These are phyloP conservation scores for Zymoseptoria crescenta DNA, from an alignment of 2,329 filamentous ascomycete genomes.

Conservation along the genomic window DNA sequence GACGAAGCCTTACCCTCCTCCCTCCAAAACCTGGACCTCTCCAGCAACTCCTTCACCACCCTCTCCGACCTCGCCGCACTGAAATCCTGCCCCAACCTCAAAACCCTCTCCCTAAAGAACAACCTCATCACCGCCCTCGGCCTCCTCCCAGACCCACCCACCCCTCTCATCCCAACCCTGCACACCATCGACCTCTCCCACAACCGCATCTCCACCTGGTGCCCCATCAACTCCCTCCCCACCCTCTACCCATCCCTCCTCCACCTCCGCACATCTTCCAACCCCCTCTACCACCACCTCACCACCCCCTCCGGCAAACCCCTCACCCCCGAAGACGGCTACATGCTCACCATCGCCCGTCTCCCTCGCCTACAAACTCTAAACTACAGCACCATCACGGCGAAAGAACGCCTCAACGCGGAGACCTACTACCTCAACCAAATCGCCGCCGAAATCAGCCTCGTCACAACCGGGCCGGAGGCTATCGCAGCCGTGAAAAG, in stretches of 20 bases:
- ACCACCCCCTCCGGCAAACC: conserved; percentile 33
- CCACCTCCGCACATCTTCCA: conserved; percentile 72
- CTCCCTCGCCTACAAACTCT: conserved; percentile 59
- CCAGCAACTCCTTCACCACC: conserved; percentile 61
- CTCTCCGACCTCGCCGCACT: conserved; percentile 53
- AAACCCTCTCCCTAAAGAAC: conserved; percentile 53
- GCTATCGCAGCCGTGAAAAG: conserved; percentile 45
- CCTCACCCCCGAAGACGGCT: conserved; percentile 64
- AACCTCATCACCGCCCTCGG: neutral
- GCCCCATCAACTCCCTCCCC: conserved; percentile 63
- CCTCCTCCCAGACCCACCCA: neutral
- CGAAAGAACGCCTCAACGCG: conserved; percentile 72
- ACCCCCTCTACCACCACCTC: conserved; percentile 68
- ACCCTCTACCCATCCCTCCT: conserved; percentile 62
- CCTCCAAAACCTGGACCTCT: conserved; percentile 58
- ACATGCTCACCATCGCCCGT: conserved; percentile 79
- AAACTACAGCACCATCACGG: conserved; percentile 63
- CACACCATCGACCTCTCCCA: conserved; percentile 39
- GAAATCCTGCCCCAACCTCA: conserved; percentile 48
- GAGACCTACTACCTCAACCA: conserved; percentile 89
- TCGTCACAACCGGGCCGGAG: conserved; percentile 46
- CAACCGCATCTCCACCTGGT: conserved; percentile 52
- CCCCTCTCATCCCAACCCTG: conserved; percentile 28
- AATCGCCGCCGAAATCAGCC: conserved; percentile 67
- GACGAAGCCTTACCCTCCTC: conserved; percentile 38